Evolutionary conservation across 1,284 basidiomycete genomes (phyloP).

Genomic region (Ganoderma multipileum): DNA sequence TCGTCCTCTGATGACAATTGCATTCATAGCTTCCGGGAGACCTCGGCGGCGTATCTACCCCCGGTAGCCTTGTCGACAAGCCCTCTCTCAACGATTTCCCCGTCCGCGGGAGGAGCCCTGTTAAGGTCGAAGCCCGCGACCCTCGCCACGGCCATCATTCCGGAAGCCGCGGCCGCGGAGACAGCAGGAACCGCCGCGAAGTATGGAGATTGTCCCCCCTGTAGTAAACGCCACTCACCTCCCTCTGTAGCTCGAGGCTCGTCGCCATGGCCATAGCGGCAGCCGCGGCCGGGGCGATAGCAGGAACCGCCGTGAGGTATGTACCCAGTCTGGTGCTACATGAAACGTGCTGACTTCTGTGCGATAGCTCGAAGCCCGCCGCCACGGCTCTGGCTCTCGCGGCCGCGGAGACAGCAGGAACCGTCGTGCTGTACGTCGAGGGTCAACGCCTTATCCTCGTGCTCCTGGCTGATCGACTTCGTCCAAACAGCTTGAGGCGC

Average conservation of each 20-base stretch:
- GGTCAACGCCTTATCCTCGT: no score
- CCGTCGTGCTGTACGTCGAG: constrained; percentile 7
- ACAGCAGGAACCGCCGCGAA: constrained; percentile 17
- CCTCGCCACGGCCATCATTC: constrained; percentile 31
- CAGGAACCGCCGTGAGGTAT: constrained; percentile 11
- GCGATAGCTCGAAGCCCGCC: constrained; percentile 11
- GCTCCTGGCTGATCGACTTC: not conserved
- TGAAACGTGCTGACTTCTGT: not conserved
- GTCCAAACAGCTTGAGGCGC: constrained; percentile 16
- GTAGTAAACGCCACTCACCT: not conserved
- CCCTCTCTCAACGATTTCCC: constrained; percentile 25
- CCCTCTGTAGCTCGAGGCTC: constrained; percentile 7
- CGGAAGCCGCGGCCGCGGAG: constrained; percentile 21
- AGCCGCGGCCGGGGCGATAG: constrained; percentile 25
- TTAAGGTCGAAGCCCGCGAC: constrained; percentile 22
- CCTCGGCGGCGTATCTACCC: constrained; percentile 24
- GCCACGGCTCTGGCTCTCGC: constrained; percentile 20
- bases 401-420: constrained; percentile 21
- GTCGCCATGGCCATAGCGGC: constrained; percentile 22
- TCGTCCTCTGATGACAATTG: not conserved
- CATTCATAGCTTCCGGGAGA: constrained; percentile 17
- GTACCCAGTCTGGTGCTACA: not conserved
- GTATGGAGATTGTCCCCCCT: not conserved
- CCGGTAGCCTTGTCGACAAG: constrained; percentile 29
- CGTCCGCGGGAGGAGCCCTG: constrained; percentile 27